These are phyloP conservation scores for Bisporella sp. DNA, from an alignment of 2,329 filamentous ascomycete genomes.

Conservation along the genomic window DNA sequence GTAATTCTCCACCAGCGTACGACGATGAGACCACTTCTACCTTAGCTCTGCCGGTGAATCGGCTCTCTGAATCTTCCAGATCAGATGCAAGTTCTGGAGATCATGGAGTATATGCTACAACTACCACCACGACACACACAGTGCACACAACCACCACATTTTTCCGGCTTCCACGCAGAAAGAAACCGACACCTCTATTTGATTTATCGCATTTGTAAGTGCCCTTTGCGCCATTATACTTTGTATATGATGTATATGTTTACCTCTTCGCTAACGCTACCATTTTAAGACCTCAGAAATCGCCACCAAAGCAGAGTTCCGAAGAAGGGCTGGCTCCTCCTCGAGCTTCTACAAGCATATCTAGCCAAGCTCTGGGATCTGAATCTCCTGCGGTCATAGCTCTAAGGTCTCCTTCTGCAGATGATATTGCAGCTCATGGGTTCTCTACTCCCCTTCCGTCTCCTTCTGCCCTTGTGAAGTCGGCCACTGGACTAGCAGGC, in stretches of 20 bases:
- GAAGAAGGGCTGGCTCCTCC: constrained; percentile 29
- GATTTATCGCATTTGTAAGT: constrained; percentile 69
- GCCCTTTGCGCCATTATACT: background rate
- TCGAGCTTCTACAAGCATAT: constrained; percentile 37
- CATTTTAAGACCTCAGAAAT: constrained; percentile 54
- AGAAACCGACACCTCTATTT: constrained; percentile 62
- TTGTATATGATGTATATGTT: background rate
- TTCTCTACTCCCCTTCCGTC: constrained; percentile 23
- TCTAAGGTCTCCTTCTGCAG: constrained; percentile 29
- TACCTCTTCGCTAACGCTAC: background rate
- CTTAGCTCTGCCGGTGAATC: constrained; percentile 55
- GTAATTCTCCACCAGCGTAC: constrained; percentile 46
- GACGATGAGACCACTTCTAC: constrained; percentile 54
- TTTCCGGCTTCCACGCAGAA: constrained; percentile 74
- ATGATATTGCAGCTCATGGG: constrained; percentile 15
- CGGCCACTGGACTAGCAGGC: constrained; percentile 27
- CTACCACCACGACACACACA: constrained; percentile 56
- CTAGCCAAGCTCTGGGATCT: constrained; percentile 27
- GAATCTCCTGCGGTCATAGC: constrained; percentile 29
- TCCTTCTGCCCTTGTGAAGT: constrained; percentile 17
- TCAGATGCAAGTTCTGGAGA: constrained; percentile 80
- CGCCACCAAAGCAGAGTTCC: constrained; percentile 33
- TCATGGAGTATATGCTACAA: constrained; percentile 49
- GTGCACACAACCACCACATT: constrained; percentile 62
- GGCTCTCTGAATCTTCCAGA: constrained; percentile 79